Conservation (phyloP, 306 rosid species). For the Vicia faba region DNA sequence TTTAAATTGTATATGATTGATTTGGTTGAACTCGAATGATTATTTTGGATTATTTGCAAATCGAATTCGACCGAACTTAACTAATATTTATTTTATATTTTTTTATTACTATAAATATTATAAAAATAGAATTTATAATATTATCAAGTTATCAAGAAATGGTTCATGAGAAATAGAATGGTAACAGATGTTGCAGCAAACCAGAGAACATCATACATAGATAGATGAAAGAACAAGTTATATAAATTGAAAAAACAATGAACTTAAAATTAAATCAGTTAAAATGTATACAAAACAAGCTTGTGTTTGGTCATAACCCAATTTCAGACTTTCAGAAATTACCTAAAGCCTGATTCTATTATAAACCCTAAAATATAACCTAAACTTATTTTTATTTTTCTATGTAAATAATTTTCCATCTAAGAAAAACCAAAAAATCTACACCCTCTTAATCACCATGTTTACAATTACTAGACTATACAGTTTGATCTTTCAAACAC, state of each 20-base stretch:
- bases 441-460: slow-evolving; percentile 33
- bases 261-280: slow-evolving; percentile 37
- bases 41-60: too few relatives aligned
- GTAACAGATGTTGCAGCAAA: background rate
- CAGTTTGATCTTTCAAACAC: background rate
- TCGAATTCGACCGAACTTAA: too few relatives aligned
- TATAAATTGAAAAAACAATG: slow-evolving; percentile 27
- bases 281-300: slow-evolving; percentile 40
- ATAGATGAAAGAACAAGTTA: slow-evolving; percentile 21
- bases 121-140: too few relatives aligned
- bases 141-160: too few relatives aligned
- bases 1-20: too few relatives aligned
- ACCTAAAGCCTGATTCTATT: slow-evolving; percentile 25
- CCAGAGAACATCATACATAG: too few relatives aligned
- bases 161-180: slow-evolving; percentile 18
- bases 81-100: too few relatives aligned
- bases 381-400: slow-evolving; percentile 1
- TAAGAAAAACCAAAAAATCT: slow-evolving; percentile 28
- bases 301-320: slow-evolving; percentile 31
- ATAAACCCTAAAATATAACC: slow-evolving; percentile 23
- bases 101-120: too few relatives aligned
- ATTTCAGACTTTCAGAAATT: slow-evolving; percentile 28
- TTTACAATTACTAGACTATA: slow-evolving; percentile 44
- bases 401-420: slow-evolving; percentile 33
- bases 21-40: too few relatives aligned